Percentiles rank a stretch among this genome's conserved stretches.
These are phyloP conservation scores for Trametes meyenii DNA, from an alignment of 768 basidiomycete genomes.

Conservation along the genomic window DNA sequence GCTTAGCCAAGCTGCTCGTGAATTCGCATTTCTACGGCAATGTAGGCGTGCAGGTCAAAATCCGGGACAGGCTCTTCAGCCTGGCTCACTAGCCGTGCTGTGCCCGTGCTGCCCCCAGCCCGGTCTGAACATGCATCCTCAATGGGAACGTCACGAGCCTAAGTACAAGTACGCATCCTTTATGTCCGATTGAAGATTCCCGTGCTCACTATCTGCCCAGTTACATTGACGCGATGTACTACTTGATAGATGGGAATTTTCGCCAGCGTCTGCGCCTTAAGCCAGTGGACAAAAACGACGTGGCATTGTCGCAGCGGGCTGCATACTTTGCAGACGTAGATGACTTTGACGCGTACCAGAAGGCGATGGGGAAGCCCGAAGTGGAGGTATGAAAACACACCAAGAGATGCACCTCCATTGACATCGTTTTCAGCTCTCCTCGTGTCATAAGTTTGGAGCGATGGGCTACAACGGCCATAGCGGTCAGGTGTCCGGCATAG, in stretches of 20 bases:
- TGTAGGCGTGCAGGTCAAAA: background rate
- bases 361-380: background rate
- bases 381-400: background rate
- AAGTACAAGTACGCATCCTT: background rate
- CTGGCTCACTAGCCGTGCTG: background rate
- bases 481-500: slow-evolving; percentile 17
- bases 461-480: slow-evolving; percentile 15
- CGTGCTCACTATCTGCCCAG: background rate
- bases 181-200: background rate
- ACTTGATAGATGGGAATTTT: slow-evolving; percentile 23
- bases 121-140: background rate
- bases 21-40: background rate
- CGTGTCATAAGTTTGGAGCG: slow-evolving; percentile 23
- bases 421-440: background rate
- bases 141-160: background rate
- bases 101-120: background rate
- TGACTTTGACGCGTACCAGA: background rate
- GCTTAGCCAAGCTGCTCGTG: background rate
- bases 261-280: slow-evolving; percentile 14
- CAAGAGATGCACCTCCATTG: background rate
- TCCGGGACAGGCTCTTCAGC: background rate
- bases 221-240: slow-evolving; percentile 17
- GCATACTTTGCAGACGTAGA: slow-evolving; percentile 7
- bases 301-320: slow-evolving; percentile 14
- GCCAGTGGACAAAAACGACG: slow-evolving; percentile 12